Conservation (phyloP, 164 flowering plant genomes). For the Akebia trifoliata region DNA sequence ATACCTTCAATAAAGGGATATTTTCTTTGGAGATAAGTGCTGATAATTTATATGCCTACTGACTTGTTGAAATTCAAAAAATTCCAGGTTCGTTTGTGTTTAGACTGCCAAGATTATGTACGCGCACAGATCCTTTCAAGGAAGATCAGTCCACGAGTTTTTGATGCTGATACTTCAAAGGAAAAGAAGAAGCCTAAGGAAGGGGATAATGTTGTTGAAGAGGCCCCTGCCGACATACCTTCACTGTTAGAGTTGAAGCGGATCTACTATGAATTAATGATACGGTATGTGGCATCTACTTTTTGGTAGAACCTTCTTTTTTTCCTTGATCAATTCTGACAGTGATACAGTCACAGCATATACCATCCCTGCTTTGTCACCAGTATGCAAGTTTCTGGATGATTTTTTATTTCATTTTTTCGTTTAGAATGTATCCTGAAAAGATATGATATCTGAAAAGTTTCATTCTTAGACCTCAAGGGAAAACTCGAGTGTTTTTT, state of each 20-base stretch:
- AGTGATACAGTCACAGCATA: not conserved
- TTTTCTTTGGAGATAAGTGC: slow-evolving; percentile 49
- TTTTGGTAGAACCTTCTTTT: not conserved
- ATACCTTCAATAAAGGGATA: no score
- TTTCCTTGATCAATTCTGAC: not conserved
- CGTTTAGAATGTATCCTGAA: no score
- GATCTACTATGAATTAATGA: slow-evolving; percentile 86
- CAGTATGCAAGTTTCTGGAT: no score
- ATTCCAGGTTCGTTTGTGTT: slow-evolving; percentile 80
- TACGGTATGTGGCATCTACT: slow-evolving; percentile 36
- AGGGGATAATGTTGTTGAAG: slow-evolving; percentile 85
- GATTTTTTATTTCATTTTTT: no score
- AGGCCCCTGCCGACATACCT: slow-evolving; percentile 72
- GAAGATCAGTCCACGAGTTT: slow-evolving; percentile 85
- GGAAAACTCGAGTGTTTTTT: no score
- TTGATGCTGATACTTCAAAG: slow-evolving; percentile 73
- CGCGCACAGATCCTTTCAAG: slow-evolving; percentile 96
- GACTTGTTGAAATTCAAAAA: slow-evolving; percentile 2
- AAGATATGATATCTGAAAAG: no score
- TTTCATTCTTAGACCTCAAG: no score
- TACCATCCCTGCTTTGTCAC: not conserved
- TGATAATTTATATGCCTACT: slow-evolving; percentile 12
- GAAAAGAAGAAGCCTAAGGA: slow-evolving; percentile 95
- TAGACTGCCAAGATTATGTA: slow-evolving; percentile 90
- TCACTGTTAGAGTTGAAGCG: slow-evolving; percentile 58